Conservation (phyloP, 2,329 filamentous ascomycete genomes). For the Clonostachys chloroleuca region DNA sequence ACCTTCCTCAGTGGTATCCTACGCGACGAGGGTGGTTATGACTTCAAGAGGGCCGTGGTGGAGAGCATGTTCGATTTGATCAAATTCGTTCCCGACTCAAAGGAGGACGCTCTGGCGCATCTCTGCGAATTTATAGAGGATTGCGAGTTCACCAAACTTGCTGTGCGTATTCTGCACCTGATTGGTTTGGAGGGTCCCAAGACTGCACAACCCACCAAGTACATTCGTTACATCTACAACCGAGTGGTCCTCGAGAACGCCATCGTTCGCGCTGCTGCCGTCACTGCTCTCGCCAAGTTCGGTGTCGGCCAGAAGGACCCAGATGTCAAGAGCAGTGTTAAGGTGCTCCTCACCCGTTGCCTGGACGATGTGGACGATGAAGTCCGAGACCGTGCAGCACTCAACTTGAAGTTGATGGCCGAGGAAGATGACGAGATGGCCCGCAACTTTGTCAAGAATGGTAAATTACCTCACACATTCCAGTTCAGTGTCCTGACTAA, state of each 20-base stretch:
- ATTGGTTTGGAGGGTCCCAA: conserved; percentile 93
- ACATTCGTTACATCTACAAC: conserved; percentile 99
- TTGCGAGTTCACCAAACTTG: conserved; percentile 97
- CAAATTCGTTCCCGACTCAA: conserved; percentile 92
- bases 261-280: conserved; percentile 89
- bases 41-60: conserved; percentile 96
- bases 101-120: conserved; percentile 80
- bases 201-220: conserved; percentile 94
- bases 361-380: conserved; percentile 97
- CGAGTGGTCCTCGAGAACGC: conserved; percentile 96
- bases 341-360: conserved; percentile 87
- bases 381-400: conserved; percentile 88
- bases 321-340: conserved; percentile 93
- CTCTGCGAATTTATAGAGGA: conserved; percentile 99
- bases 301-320: conserved; percentile 94
- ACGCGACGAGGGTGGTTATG: conserved; percentile 93
- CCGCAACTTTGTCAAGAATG: conserved; percentile 86
- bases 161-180: conserved; percentile 90
- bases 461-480: conserved; percentile 34
- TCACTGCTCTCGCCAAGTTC: conserved; percentile 94
- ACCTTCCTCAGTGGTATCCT: conserved; percentile 96
- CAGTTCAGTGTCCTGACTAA: conserved; percentile 15
- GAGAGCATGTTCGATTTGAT: conserved; percentile 99
- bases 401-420: conserved; percentile 88
- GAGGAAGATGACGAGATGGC: conserved; percentile 89